Percentiles rank a stretch among this genome's conserved stretches.
Evolutionary conservation across 2,329 filamentous ascomycete species (phyloP).

Genomic region (Neofusicoccum umdonicola): DNA sequence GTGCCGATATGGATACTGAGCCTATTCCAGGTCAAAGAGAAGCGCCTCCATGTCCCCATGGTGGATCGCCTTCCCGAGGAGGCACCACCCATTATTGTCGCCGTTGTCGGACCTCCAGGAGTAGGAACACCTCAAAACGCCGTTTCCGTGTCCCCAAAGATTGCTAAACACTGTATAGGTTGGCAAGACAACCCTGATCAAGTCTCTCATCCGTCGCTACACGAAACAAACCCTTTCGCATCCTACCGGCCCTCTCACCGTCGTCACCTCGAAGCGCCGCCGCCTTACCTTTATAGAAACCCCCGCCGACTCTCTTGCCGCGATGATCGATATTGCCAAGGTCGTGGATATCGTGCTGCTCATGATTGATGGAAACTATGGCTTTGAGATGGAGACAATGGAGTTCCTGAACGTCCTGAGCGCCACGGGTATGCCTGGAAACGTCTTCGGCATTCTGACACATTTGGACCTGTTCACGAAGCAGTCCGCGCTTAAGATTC

Average conservation of each 20-base stretch:
- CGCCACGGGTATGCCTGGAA: constrained; percentile 96
- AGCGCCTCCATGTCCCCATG: constrained; percentile 90
- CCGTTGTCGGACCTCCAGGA: constrained; percentile 91
- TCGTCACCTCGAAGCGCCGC: constrained; percentile 94
- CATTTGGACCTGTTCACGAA: constrained; percentile 95
- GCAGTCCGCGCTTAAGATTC: constrained; percentile 83
- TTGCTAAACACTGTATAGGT: constrained; percentile 37
- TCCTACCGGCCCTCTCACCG: constrained; percentile 87
- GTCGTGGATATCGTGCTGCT: constrained; percentile 95
- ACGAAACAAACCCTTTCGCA: constrained; percentile 91
- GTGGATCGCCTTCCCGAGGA: constrained; percentile 95
- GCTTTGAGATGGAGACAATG: constrained; percentile 99
- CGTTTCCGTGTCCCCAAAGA: constrained; percentile 7
- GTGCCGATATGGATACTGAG: background rate
- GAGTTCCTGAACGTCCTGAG: constrained; percentile 93
- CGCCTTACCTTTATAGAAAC: constrained; percentile 95
- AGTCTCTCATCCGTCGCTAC: constrained; percentile 89
- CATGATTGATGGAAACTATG: constrained; percentile 98
- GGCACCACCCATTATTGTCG: constrained; percentile 86
- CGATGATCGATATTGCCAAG: constrained; percentile 96
- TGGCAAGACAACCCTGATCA: constrained; percentile 93
- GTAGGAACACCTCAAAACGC: constrained; percentile 47
- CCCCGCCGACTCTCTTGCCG: constrained; percentile 86
- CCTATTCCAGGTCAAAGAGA: constrained; percentile 77
- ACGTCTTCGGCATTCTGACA: constrained; percentile 94